Percentiles rank a stretch among this genome's conserved stretches.
Conservation (phyloP, 768 basidiomycete species). For the Strobilomyces dryophilus region DNA sequence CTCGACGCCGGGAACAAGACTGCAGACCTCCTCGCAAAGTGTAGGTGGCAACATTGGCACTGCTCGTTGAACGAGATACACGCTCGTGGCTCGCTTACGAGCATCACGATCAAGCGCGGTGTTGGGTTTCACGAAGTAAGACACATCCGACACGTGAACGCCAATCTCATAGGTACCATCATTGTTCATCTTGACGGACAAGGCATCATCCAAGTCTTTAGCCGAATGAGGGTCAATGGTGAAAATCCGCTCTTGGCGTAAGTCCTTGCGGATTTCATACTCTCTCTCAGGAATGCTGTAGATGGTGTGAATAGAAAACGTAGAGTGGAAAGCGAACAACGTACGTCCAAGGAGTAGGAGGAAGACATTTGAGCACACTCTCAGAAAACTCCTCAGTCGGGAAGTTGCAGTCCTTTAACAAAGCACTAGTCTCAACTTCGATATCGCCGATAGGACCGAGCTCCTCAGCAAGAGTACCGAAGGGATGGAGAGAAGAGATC, state of each 20-base stretch:
- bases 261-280: constrained; percentile 81
- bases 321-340: constrained; percentile 20
- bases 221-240: constrained; percentile 89
- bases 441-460: constrained; percentile 98
- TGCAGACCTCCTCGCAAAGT: constrained; percentile 92
- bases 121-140: constrained; percentile 91
- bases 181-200: constrained; percentile 85
- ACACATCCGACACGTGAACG: constrained; percentile 95
- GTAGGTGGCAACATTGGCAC: constrained; percentile 97
- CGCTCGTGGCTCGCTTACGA: constrained; percentile 93
- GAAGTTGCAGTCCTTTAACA: constrained; percentile 99
- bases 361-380: constrained; percentile 90
- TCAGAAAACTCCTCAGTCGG: constrained; percentile 97
- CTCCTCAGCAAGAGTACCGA: constrained; percentile 97
- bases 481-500: constrained; percentile 96
- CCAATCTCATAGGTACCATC: constrained; percentile 92
- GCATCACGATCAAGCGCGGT: constrained; percentile 98
- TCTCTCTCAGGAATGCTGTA: constrained; percentile 84
- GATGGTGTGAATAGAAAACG: constrained; percentile 9
- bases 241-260: constrained; percentile 82
- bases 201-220: constrained; percentile 91
- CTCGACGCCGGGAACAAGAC: constrained; percentile 82
- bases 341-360: constrained; percentile 92
- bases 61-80: constrained; percentile 92
- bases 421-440: constrained; percentile 95